Evolutionary conservation across 2,329 filamentous ascomycete species (phyloP).

Genomic region (Metarhizium guizhouense): DNA sequence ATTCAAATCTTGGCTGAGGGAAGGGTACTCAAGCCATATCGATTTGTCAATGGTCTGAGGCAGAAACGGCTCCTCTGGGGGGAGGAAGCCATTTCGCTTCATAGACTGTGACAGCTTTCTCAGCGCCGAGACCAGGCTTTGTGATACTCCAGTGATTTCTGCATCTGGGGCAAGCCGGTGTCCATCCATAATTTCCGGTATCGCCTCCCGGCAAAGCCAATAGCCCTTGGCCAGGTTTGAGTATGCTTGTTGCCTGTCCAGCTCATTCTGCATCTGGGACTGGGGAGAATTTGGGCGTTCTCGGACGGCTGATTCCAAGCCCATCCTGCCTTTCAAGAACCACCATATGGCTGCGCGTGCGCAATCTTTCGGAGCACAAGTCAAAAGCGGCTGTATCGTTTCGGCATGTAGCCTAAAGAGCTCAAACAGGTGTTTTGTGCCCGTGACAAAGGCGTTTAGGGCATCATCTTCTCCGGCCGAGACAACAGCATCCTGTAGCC

Average conservation of each 20-base stretch:
- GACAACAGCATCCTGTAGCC: conserved; percentile 30
- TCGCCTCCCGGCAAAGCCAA: conserved; percentile 60
- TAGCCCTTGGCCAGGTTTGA: conserved; percentile 77
- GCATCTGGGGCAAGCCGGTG: conserved; percentile 32
- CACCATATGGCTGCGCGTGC: conserved; percentile 74
- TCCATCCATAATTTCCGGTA: conserved; percentile 38
- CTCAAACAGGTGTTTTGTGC: conserved; percentile 65
- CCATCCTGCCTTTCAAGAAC: conserved; percentile 74
- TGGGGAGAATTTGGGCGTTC: conserved; percentile 46
- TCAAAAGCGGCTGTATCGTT: conserved; percentile 55
- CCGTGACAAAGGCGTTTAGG: conserved; percentile 57
- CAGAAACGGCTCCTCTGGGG: conserved; percentile 58
- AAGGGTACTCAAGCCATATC: conserved; percentile 74
- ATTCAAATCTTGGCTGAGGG: conserved; percentile 61
- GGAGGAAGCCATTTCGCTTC: conserved; percentile 72
- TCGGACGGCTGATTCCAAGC: conserved; percentile 63
- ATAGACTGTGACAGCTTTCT: conserved; percentile 73
- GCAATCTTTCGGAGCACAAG: conserved; percentile 57
- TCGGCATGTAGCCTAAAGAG: conserved; percentile 74
- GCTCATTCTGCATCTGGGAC: conserved; percentile 42
- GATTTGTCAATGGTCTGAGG: conserved; percentile 71
- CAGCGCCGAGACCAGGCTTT: conserved; percentile 53
- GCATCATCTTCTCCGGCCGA: conserved; percentile 57
- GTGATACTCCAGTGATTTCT: conserved; percentile 45
- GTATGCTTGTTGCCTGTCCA: conserved; percentile 65